Percentiles rank a stretch among this genome's conserved stretches.
Evolutionary conservation across 75 land plant species (phyloP).

Genomic region (Cupressus sempervirens): DNA sequence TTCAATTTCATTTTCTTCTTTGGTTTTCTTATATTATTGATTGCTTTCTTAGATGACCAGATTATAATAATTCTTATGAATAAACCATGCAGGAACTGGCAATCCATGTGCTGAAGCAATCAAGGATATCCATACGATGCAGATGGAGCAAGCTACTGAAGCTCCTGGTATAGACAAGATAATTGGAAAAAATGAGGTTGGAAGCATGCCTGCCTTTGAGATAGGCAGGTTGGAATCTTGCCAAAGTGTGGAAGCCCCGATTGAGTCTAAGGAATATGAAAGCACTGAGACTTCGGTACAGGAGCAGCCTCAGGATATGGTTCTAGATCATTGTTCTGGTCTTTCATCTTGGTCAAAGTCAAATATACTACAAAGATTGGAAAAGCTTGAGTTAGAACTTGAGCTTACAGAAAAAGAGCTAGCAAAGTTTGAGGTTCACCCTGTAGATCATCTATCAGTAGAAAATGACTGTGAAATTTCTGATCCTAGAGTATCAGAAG

Average conservation of each 20-base stretch:
- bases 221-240: background rate
- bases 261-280: background rate
- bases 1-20: background rate
- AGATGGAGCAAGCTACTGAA: background rate
- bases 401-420: slow-evolving; percentile 42
- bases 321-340: background rate
- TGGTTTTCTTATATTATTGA: background rate
- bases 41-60: background rate
- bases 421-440: slow-evolving; percentile 18
- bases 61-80: background rate
- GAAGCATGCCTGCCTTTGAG: background rate
- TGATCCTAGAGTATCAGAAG: slow-evolving; percentile 5
- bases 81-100: background rate
- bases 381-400: slow-evolving; percentile 46
- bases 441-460: background rate
- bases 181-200: background rate
- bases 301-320: background rate
- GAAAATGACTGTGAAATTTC: background rate
- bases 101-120: background rate
- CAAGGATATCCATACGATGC: slow-evolving; percentile 1
- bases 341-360: slow-evolving; percentile 24
- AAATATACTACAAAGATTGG: slow-evolving; percentile 25
- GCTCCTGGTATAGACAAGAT: background rate
- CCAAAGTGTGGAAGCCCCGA: background rate
- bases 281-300: background rate